A percentile compares a stretch with the other conserved stretches of the same genome.
Evolutionary conservation across 2,329 filamentous ascomycete species (phyloP).

Genomic region (Claviceps sp.): DNA sequence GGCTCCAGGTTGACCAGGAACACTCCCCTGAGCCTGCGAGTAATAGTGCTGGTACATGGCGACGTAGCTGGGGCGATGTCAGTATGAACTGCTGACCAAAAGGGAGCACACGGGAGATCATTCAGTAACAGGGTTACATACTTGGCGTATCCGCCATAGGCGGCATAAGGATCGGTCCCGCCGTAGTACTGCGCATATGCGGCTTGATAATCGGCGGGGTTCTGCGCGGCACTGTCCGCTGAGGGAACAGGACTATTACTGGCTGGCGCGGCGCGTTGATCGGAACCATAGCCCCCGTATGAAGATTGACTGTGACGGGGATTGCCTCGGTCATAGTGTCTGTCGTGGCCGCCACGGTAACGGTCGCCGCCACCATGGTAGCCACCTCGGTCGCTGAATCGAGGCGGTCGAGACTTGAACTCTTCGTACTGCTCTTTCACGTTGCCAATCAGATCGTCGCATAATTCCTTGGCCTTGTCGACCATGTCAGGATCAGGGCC

Average conservation of each 20-base stretch:
- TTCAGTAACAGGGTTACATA: constrained; percentile 23
- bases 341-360: constrained; percentile 17
- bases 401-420: constrained; percentile 72
- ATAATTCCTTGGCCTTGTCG: constrained; percentile 73
- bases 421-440: constrained; percentile 83
- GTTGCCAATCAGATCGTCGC: constrained; percentile 73
- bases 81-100: constrained; percentile 10
- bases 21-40: constrained; percentile 26
- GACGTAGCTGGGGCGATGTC: constrained; percentile 31
- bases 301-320: constrained; percentile 16
- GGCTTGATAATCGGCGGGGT: constrained; percentile 51
- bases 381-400: constrained; percentile 37
- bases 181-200: constrained; percentile 78
- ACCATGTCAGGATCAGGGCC: constrained; percentile 83
- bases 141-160: constrained; percentile 79
- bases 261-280: constrained; percentile 14
- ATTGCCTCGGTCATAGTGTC: constrained; percentile 16
- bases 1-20: constrained; percentile 31
- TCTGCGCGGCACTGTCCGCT: constrained; percentile 14
- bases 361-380: constrained; percentile 17
- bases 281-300: constrained; percentile 18
- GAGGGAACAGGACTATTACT: constrained; percentile 26
- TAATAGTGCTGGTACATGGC: constrained; percentile 66
- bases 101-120: neutral
- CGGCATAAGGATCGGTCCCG: constrained; percentile 69